These are phyloP conservation scores for Rhynchosporium secalis DNA, from an alignment of 2,329 filamentous ascomycete species.

Conservation along the genomic window DNA sequence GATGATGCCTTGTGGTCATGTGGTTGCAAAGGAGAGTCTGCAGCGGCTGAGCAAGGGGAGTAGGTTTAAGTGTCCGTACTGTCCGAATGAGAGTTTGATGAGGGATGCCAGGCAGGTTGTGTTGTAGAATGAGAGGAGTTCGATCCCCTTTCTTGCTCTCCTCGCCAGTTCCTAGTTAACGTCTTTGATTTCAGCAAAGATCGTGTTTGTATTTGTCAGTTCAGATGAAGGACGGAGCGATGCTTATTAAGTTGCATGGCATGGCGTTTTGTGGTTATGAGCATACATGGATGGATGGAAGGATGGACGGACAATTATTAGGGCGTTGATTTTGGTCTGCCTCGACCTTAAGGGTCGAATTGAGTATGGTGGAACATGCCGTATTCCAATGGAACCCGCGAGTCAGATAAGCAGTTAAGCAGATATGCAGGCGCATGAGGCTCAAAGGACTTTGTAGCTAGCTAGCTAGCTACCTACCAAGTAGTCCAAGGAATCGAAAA, in stretches of 20 bases:
- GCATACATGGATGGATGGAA: neutral
- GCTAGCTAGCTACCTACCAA: no score
- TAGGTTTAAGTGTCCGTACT: conserved; percentile 95
- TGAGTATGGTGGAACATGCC: neutral
- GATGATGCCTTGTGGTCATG: conserved; percentile 95
- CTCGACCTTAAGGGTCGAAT: no score
- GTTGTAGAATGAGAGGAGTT: conserved; percentile 26
- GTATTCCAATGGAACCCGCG: no score
- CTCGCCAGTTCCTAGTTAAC: no score
- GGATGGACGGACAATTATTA: neutral
- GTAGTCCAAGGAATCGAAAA: no score
- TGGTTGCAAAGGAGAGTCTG: conserved; percentile 83
- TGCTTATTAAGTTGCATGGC: conserved; percentile 1
- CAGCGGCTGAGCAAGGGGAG: conserved; percentile 75
- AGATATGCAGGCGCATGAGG: no score
- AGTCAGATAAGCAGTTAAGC: no score
- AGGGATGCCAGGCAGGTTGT: conserved; percentile 60
- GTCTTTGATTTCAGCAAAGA: no score
- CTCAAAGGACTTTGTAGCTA: no score
- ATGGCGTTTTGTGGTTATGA: conserved; percentile 4
- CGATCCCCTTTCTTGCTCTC: neutral
- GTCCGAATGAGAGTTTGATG: conserved; percentile 77
- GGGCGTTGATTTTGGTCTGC: neutral
- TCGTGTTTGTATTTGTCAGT: neutral
- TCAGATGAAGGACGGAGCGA: neutral